A percentile compares a stretch with the other conserved stretches of the same genome.
These are phyloP conservation scores for Rutstroemia sp. DNA, from an alignment of 2,329 filamentous ascomycete genomes.

Conservation along the genomic window DNA sequence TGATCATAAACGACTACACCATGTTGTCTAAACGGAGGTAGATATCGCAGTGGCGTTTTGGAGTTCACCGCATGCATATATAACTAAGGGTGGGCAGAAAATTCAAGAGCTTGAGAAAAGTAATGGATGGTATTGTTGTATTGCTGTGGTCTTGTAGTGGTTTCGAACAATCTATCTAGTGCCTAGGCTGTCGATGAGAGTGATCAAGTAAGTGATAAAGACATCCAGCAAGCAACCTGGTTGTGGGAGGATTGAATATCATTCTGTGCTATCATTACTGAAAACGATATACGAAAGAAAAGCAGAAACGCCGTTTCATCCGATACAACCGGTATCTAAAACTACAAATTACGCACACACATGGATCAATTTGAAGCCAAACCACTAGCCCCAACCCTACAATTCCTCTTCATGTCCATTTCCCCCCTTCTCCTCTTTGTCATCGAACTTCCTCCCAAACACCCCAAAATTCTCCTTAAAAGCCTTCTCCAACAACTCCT, in stretches of 20 bases:
- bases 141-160: neutral
- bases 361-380: neutral
- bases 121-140: neutral
- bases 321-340: neutral
- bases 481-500: conserved; percentile 48
- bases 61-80: neutral
- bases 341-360: neutral
- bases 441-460: conserved; percentile 20
- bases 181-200: neutral
- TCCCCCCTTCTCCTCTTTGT: neutral
- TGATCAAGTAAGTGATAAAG: neutral
- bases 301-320: neutral
- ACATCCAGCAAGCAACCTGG: too few species aligned
- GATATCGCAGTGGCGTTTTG: conserved; percentile 1
- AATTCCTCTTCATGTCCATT: conserved; percentile 6
- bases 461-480: conserved; percentile 38
- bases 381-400: neutral
- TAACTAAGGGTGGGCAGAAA: neutral
- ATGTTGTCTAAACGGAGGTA: neutral
- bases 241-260: too few species aligned
- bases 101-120: neutral
- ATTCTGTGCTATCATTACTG: too few species aligned
- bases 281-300: neutral
- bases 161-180: neutral
- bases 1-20: neutral